Conservation (phyloP, 2,329 filamentous ascomycete species). For the Fusarium sp. region DNA sequence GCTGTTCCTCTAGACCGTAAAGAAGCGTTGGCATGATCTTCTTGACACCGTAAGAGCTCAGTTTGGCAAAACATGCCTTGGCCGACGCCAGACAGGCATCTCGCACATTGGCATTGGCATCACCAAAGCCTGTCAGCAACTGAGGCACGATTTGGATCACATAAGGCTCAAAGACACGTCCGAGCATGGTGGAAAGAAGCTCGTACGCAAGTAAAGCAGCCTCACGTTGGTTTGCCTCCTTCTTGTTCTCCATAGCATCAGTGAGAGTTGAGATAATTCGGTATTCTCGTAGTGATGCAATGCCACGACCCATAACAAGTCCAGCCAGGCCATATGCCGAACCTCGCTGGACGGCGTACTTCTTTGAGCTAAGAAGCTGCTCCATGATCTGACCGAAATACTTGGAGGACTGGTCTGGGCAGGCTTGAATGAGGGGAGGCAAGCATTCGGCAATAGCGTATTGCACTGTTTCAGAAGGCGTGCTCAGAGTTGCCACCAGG, state of each 20-base stretch:
- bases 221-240: slow-evolving; percentile 88
- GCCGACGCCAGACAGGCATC: slow-evolving; percentile 93
- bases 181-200: slow-evolving; percentile 85
- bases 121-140: slow-evolving; percentile 88
- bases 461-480: slow-evolving; percentile 95
- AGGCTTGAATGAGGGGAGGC: slow-evolving; percentile 87
- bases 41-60: slow-evolving; percentile 97
- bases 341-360: slow-evolving; percentile 91
- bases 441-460: slow-evolving; percentile 95
- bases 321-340: slow-evolving; percentile 95
- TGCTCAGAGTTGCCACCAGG: slow-evolving; percentile 86
- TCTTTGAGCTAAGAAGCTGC: slow-evolving; percentile 85
- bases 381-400: slow-evolving; percentile 87
- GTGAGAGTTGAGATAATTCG: slow-evolving; percentile 85
- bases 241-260: slow-evolving; percentile 92
- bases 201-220: slow-evolving; percentile 92
- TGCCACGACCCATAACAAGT: slow-evolving; percentile 87
- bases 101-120: slow-evolving; percentile 87
- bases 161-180: slow-evolving; percentile 93
- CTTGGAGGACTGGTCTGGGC: slow-evolving; percentile 77
- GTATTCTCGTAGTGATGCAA: slow-evolving; percentile 83
- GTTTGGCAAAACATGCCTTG: slow-evolving; percentile 90
- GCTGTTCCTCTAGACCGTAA: slow-evolving; percentile 90
- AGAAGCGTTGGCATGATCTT: slow-evolving; percentile 91
- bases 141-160: slow-evolving; percentile 96